A percentile compares a stretch with the other conserved stretches of the same genome.
phyloP scores from a whole-genome alignment of 1,139 yeast genomes.

The Debaryomyces psychrophilus region DNA sequence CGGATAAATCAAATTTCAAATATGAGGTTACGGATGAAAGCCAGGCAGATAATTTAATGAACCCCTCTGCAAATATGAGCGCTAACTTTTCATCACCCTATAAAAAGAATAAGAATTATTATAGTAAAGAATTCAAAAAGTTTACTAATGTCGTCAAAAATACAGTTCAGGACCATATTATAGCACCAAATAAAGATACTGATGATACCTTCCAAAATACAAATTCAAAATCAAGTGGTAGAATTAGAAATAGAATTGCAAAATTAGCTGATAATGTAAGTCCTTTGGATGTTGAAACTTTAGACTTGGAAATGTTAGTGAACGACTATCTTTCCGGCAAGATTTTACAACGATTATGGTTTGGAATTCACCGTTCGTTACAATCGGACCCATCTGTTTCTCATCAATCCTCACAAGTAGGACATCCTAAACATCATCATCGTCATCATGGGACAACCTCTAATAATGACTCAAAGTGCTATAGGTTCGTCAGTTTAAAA shows the following conservation, averaged over 20 bases:
- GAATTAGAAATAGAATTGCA: slow-evolving; percentile 40
- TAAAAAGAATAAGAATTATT: slow-evolving; percentile 33
- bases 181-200: slow-evolving; percentile 32
- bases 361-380: slow-evolving; percentile 22
- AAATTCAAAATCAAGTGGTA: slow-evolving; percentile 26
- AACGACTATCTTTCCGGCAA: slow-evolving; percentile 39
- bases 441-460: slow-evolving; percentile 13
- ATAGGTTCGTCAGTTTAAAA: slow-evolving; percentile 40
- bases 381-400: not conserved
- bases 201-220: slow-evolving; percentile 26
- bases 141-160: slow-evolving; percentile 69
- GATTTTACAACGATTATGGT: slow-evolving; percentile 40
- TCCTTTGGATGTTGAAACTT: slow-evolving; percentile 49
- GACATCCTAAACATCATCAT: slow-evolving; percentile 18
- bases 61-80: not conserved
- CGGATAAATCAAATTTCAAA: slow-evolving; percentile 24
- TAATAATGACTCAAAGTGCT: slow-evolving; percentile 17
- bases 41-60: not conserved
- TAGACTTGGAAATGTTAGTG: slow-evolving; percentile 42
- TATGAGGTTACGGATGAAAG: slow-evolving; percentile 4
- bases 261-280: slow-evolving; percentile 40
- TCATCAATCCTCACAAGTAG: slow-evolving; percentile 13
- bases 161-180: slow-evolving; percentile 67
- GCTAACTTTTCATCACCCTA: slow-evolving; percentile 17
- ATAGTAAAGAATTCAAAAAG: slow-evolving; percentile 58